Evolutionary conservation across 2,329 filamentous ascomycete genomes (phyloP), one percentile per base, ranked within the genome.

Genomic region (Colletotrichum liaoningense): DNA sequence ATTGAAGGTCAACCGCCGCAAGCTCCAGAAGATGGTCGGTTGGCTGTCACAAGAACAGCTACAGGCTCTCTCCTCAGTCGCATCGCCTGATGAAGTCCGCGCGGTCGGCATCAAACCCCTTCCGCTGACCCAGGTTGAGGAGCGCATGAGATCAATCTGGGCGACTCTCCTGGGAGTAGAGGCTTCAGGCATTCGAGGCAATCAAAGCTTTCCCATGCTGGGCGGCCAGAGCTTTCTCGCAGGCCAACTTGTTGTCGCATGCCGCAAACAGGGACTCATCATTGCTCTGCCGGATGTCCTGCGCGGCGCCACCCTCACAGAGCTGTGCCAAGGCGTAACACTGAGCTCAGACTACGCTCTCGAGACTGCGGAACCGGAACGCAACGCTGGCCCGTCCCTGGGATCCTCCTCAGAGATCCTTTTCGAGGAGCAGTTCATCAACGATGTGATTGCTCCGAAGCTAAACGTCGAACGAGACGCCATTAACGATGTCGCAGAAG

Each of bases 1-100:
- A 0, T 81, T 89, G 65, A 87, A 90, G 75, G 83, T 89, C 54
- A 86, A 89, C 75, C 83, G 86, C 1, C 80, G 83, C 22, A 84
- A 84, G 65, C 82, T 90, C 8, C 85, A 86, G 69, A 85, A 83
- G 73, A 82, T 86, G 72, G 84, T 86, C 33, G 76, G 82, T 0
- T 82, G 82, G 0, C 73, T 88, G 11, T 84, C 85, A 0, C 83
- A 82, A 5, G 79, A 84, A 2, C 83, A 88, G 70, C 80, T 89
- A 1, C 69, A 86, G 1, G 81, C 79, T 0, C 79, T 89, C 16
- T 83, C 83, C 1, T 80, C 78, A 3, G 81, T 83, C 11, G 79
- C 82, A 1, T 84, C 83, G 56, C 79, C 81, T 0, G 79, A 81
- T 16, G 82, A 83, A 65, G 79, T 83, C 5, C 82, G 81, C 69